Base-by-base conservation (phyloP, 2,329 filamentous ascomycete species). In the Aspergillus sp. region DNA sequence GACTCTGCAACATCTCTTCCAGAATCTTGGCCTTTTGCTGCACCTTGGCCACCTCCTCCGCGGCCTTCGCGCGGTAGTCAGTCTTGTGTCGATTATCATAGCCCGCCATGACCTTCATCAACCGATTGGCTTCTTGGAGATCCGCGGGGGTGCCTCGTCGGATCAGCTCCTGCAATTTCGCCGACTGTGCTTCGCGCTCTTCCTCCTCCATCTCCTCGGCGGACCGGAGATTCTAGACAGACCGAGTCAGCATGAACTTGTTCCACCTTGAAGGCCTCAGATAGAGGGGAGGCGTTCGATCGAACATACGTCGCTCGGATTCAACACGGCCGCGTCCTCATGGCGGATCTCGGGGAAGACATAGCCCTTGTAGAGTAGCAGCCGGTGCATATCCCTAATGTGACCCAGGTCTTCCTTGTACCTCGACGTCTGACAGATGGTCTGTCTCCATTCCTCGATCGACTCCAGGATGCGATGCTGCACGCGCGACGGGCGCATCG, bases 81-180 rank as follows among this genome's bases (percentile, higher is more conserved):
- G 94, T 97, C 77, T 97, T 97, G 70, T 91, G 88, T 62, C 92
- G 82, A 53, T 90, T 97, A 71, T 99, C 94, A 72, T 89, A 99
- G 57, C 94, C 94, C 49, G 94, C 94, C 94, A 99, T 97, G 61
- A 99, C 83, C 76, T 99, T 99, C 94, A 99, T 99, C 49, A 99
- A 80, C 63, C 91, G 87, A 69, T 97, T 99, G 49, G 94, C 94
- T 77, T 99, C 94, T 71, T 97, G 93, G 54, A 99, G 77, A 71
- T 99, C 94, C 58, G 95, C 88, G 21, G 94, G 94, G 4, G 89
- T 87, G 50, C 94, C 94, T 61, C 94, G 82, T 55, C 94, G 87
- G 68, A 99, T 97, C 49, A 99, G 80, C 74, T 99, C 94, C 69
- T 99, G 94, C 16, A 99, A 81, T 74, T 99, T 99, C n/a, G 94